Base-by-base conservation (phyloP, 2,329 filamentous ascomycete genomes). In the Aspergillus brunneoviolaceus region DNA sequence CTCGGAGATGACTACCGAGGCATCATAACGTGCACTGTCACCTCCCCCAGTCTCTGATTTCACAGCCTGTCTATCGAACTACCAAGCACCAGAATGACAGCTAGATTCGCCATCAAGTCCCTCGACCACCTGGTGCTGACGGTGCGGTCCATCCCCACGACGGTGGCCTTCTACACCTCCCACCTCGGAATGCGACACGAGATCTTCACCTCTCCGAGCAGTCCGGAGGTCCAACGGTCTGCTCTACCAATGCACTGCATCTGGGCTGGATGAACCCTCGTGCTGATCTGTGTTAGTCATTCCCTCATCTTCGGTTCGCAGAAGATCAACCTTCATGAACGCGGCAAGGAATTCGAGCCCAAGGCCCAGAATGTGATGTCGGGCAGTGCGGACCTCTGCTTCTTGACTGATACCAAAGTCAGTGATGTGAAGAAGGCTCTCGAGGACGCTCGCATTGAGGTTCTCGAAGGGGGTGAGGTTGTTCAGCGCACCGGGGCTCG, bases 51-150 rank as follows among this genome's bases (percentile, higher is more conserved):
- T 19, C 39, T 16, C 16, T 7, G 39, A n/a, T 2, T 19, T 19
- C 5, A 19, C 39, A 45, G 7, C 39, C 6, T 19, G 39, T 45
- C 6, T 12, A 19, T 7, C 6, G 12, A 45, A 16, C 0, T 6
- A 19, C 39, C 6, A 45, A 19, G 16, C 16, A 19, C 12, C 33
- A 35, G 6, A 45, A 63, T 66, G 67, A 51, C 65, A 2, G 59
- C 55, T 11, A 69, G 58, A 55, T 66, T 70, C 21, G 49, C 62
- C 11, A 75, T 80, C 60, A 78, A 74, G 54, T 80, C 83, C 9
- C 75, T 88, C 14, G 85, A 88, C 70, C 85, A 88, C 65, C 72
- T 88, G 9, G 85, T 88, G 61, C 77, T 88, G 19, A 88, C 85
- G 1, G 84, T 84, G 61, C 74, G 76, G 45, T 79, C 79, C 59